Evolutionary conservation across 495 filamentous ascomycete species (phyloP).

Genomic region (Cryomyces antarcticus): DNA sequence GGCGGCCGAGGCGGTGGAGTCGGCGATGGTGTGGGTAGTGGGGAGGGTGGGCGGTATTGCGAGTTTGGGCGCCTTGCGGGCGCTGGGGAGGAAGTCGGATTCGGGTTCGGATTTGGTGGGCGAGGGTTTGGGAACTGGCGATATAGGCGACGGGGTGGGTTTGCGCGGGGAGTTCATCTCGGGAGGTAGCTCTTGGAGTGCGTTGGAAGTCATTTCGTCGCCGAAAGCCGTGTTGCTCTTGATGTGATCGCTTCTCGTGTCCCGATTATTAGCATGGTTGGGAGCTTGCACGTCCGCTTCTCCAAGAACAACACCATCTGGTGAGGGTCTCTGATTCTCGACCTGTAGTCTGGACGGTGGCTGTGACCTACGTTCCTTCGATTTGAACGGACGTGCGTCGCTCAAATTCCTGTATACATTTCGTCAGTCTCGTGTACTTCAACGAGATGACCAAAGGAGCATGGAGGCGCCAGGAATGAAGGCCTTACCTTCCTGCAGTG

Average conservation of each 20-base stretch:
- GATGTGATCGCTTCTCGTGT: neutral
- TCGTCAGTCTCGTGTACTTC: neutral
- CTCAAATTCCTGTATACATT: neutral
- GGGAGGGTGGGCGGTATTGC: neutral
- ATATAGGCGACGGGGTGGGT: slow-evolving; percentile 1
- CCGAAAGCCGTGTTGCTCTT: neutral
- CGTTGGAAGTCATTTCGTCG: neutral
- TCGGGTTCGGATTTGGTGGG: neutral
- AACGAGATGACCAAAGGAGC: neutral
- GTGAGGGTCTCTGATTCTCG: neutral
- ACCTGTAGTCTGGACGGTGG: neutral
- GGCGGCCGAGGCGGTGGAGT: neutral
- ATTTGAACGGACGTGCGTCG: too few relatives aligned
- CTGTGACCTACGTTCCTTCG: neutral
- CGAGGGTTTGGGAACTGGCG: neutral
- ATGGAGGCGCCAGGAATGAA: neutral
- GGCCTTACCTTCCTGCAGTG: neutral
- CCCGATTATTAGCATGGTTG: neutral
- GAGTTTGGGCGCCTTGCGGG: neutral
- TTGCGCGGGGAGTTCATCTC: slow-evolving; percentile 9
- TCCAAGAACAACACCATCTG: neutral
- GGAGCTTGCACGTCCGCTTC: neutral
- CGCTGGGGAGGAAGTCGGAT: neutral
- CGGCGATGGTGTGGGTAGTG: neutral
- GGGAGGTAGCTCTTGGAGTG: slow-evolving; percentile 9